Evolutionary conservation across 306 rosid species (phyloP), one percentile per base, ranked within the genome.

Genomic region (Glycine latifolia): DNA sequence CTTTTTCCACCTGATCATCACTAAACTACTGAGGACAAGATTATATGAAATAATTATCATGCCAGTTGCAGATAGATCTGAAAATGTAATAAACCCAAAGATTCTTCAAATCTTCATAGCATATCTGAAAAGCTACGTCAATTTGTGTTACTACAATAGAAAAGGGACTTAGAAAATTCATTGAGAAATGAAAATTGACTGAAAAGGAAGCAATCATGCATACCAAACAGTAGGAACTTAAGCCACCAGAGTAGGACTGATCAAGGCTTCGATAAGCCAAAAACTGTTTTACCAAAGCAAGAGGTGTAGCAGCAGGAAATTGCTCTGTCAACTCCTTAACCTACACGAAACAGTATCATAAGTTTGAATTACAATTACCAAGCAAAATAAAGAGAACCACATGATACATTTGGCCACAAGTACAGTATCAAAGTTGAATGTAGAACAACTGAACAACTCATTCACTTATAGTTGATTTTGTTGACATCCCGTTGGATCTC

Each of bases 141-240:
- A 72, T 26, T 26, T 16, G 26, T 48, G 54, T 65, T 65, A 65
- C 82, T 52, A 67, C 63, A 41, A 48, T 75, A 59, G 63, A 10
- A 52, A 59, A 58, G 37, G 76, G 37, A 61, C 55, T 63, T 10
- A 53, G 31, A 52, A 3, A 72, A 70, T 37, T 79, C 79, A 10
- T 12, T 15, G 47, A 80, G 67, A 81, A 81, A 55, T 7, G 20
- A 55, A 39, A 72, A 66, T 59, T 77, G 31, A 13, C 66, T 10
- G 16, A 26, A 49, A 58, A 54, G 46, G 33, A 82, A 78, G 71
- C 81, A 81, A 76, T 62, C 70, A 61, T 75, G 75, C 92, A 86
- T 86, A 95, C 99, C 99, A 95, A 91, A 83, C 97, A 95, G 84
- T 95, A 93, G 63, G 99, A 95, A 87, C 99, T 95, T 91, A 95